Base-by-base conservation (phyloP, 495 filamentous ascomycete genomes). In the Viridothelium virens region DNA sequence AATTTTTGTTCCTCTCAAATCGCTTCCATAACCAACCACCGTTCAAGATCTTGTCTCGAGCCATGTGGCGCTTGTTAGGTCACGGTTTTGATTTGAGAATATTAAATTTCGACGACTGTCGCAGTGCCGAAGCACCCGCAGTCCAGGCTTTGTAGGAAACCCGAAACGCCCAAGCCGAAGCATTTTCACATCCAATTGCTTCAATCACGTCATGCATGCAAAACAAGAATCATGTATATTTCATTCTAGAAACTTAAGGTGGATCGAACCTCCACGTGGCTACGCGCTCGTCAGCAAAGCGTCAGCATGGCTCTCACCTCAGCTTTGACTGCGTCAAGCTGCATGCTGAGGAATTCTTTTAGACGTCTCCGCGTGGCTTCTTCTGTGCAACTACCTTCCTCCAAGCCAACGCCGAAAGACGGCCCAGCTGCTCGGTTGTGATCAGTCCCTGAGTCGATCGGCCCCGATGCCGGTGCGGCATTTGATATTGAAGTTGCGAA, bases 221-320 rank as follows among this genome's bases (percentile, higher is more conserved):
- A 25, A 16, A 53, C 16, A 18, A 53, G 25, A 53, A 46, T 46
- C 41, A 46, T 9, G 41, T 46, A 46, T 16, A 7, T 9, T 16
- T 16, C 41, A 5, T 18, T 53, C 48, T 18, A 53, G 48, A 53
- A 14, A 18, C 48, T 53, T 18, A 18, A 11, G 25, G 48, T 18
- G 16, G 48, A 53, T 53, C 48, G 5, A 18, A 18, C n/a, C n/a
- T 12, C 48, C 48, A 53, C 48, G 25, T 53, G 48, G 48, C 48
- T 53, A 18, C 10, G 1, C 16, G 25, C 16, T 5, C 48, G n/a
- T 53, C 48, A 53, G 48, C 10, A 53, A 16, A 18, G 48, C 48
- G 48, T 53, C 48, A 53, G 16, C 48, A 53, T 53, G 10, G 9
- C 48, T 18, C 48, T 53, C 48, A 53, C 48, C 48, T 53, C 48